Conservation (phyloP, 768 basidiomycete species). For the Panaeolus cyanescens region DNA sequence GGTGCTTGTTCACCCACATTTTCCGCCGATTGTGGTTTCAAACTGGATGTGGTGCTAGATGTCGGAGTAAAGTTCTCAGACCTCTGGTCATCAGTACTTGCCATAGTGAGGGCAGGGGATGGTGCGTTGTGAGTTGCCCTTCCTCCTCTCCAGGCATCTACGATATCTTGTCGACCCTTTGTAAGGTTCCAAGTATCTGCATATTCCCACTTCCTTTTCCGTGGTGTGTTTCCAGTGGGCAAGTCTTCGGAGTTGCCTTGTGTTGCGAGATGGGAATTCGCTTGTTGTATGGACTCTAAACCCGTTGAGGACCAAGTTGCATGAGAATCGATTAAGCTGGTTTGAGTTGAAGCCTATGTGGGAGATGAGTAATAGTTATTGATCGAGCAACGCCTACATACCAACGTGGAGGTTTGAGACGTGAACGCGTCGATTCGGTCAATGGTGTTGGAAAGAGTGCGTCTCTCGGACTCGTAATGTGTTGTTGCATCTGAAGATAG, state of each 20-base stretch:
- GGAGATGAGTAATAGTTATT: not conserved
- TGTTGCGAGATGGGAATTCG: constrained; percentile 51
- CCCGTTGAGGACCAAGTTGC: constrained; percentile 24
- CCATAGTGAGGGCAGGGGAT: constrained; percentile 19
- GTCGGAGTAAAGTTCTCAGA: constrained; percentile 2
- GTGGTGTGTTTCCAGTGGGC: constrained; percentile 75
- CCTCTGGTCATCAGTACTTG: not conserved
- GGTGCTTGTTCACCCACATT: constrained; percentile 9
- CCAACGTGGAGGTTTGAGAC: constrained; percentile 48
- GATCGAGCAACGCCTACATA: constrained; percentile 26
- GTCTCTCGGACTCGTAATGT: constrained; percentile 22
- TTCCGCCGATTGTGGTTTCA: constrained; percentile 21
- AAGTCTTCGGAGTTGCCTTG: constrained; percentile 64
- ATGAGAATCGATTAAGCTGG: not conserved
- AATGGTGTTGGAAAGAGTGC: constrained; percentile 51
- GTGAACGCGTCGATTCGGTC: constrained; percentile 46
- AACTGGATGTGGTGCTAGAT: constrained; percentile 17
- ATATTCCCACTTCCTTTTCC: constrained; percentile 73
- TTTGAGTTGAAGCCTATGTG: not conserved
- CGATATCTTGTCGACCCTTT: constrained; percentile 50
- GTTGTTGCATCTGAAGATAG: constrained; percentile 52
- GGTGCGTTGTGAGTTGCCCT: not conserved
- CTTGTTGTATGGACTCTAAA: constrained; percentile 50
- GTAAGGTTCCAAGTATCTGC: constrained; percentile 75
- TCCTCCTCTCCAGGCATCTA: not conserved